A percentile compares a stretch with the other conserved stretches of the same genome.
These are phyloP conservation scores for Bryum argenteum DNA, from an alignment of 225 moss, liverwort and hornwort genomes.

Conservation along the genomic window DNA sequence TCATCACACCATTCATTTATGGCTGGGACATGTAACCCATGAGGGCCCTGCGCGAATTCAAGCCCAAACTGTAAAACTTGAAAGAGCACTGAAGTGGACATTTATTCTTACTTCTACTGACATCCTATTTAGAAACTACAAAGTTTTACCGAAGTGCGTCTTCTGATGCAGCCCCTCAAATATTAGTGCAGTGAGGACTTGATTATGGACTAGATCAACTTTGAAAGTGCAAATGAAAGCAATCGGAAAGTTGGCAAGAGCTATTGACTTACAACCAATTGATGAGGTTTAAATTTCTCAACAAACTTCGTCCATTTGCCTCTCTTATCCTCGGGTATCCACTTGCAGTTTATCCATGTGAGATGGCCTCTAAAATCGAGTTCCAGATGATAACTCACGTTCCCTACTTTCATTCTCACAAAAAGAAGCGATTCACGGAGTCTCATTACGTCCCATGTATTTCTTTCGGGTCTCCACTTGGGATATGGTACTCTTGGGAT, in stretches of 20 bases:
- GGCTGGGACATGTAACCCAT: constrained; percentile 30
- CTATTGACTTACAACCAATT: constrained; percentile 24
- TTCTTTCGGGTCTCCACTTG: constrained; percentile 20
- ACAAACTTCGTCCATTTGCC: constrained; percentile 14
- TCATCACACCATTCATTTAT: constrained; percentile 35
- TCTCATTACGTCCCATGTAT: constrained; percentile 37
- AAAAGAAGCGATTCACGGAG: constrained; percentile 33
- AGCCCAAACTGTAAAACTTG: background rate
- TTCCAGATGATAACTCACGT: constrained; percentile 35
- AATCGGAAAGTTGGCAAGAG: background rate
- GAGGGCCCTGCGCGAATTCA: constrained; percentile 40
- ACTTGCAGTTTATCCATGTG: constrained; percentile 57
- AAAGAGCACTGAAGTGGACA: background rate
- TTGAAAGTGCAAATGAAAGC: background rate
- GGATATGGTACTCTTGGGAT: background rate
- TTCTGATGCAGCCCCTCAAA: background rate
- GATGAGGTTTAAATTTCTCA: constrained; percentile 31
- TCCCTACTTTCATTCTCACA: constrained; percentile 29
- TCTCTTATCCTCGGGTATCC: constrained; percentile 12
- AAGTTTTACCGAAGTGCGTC: background rate
- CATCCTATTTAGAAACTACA: background rate
- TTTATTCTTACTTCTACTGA: background rate
- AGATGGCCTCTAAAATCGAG: constrained; percentile 45
- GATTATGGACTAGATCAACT: background rate
- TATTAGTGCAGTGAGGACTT: background rate